phyloP scores from a whole-genome alignment of 176 grass and related monocot genomes.

The Chloris gayana region DNA sequence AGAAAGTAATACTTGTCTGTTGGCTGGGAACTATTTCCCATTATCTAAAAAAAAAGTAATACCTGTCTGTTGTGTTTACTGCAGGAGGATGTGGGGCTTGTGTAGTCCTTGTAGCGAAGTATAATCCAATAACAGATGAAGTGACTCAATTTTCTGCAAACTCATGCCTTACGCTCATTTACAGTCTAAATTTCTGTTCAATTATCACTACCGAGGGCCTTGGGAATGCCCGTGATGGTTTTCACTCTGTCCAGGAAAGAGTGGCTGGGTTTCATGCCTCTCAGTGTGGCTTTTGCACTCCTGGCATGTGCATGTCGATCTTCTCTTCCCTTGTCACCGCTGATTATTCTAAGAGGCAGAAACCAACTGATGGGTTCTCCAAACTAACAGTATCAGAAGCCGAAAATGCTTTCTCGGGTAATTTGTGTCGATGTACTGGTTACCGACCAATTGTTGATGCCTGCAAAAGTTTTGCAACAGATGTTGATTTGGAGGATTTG shows the following conservation, averaged over 20 bases:
- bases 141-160: conserved; percentile 66
- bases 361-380: conserved; percentile 65
- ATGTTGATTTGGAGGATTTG: conserved; percentile 82
- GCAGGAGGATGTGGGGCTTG: conserved; percentile 80
- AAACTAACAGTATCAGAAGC: conserved; percentile 64
- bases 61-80: not conserved
- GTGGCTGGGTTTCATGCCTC: conserved; percentile 85
- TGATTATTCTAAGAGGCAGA: conserved; percentile 59
- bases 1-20: too few species aligned
- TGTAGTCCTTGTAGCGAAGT: conserved; percentile 72
- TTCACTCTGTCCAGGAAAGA: conserved; percentile 73
- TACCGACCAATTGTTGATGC: conserved; percentile 77
- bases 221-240: conserved; percentile 55
- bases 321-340: conserved; percentile 77
- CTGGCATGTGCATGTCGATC: conserved; percentile 91
- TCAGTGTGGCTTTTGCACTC: conserved; percentile 88
- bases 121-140: conserved; percentile 57
- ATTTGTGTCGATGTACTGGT: conserved; percentile 79
- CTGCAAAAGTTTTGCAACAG: conserved; percentile 81
- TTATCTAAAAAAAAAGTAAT: too few species aligned
- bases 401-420: conserved; percentile 68
- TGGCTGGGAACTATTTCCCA: too few species aligned
- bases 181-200: conserved; percentile 68
- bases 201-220: conserved; percentile 79
- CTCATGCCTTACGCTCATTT: conserved; percentile 72